A percentile compares a stretch with the other conserved stretches of the same genome.
Conservation (phyloP, 2,329 filamentous ascomycete genomes). For the Colletotrichum nymphaeae region DNA sequence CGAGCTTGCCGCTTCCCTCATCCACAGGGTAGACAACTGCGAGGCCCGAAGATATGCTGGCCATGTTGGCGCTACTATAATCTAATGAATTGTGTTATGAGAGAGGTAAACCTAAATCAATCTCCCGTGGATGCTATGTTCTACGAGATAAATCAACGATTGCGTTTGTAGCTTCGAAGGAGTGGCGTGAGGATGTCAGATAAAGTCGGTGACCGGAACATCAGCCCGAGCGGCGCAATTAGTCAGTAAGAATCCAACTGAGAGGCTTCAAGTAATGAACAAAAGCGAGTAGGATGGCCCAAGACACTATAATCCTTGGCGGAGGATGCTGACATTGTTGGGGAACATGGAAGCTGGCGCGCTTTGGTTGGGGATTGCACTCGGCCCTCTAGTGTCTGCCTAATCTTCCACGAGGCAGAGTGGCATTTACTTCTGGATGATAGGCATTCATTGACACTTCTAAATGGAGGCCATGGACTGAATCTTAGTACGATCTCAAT, state of each 20-base stretch:
- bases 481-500: too few species aligned
- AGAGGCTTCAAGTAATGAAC: too few species aligned
- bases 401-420: not conserved
- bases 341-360: not conserved
- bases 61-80: too few species aligned
- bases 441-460: too few species aligned
- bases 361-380: not conserved
- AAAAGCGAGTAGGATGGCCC: not conserved
- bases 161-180: not conserved
- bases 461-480: too few species aligned
- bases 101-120: not conserved
- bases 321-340: not conserved
- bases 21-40: not conserved
- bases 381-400: not conserved
- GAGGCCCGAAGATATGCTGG: not conserved
- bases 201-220: not conserved
- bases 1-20: not conserved
- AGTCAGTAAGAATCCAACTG: not conserved
- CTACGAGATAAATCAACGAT: not conserved
- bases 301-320: not conserved
- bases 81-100: not conserved
- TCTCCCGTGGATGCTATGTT: not conserved
- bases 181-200: not conserved
- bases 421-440: not conserved
- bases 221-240: not conserved